A percentile compares a stretch with the other conserved stretches of the same genome.
Conservation (phyloP, 2,329 filamentous ascomycete genomes). For the Triangularia verruculosa region DNA sequence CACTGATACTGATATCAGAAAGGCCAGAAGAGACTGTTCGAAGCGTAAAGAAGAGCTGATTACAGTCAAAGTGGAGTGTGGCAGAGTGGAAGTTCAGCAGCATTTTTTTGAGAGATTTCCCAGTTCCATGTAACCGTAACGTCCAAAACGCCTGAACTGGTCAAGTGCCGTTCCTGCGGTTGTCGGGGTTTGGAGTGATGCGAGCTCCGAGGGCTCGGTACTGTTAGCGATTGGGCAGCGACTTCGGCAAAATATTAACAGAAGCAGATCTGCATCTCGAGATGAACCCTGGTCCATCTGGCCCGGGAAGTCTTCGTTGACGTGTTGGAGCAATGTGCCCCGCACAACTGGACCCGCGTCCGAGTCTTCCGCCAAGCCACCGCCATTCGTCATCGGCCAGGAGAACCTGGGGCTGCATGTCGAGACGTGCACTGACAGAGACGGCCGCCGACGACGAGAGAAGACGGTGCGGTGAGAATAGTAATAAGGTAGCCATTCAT, state of each 20-base stretch:
- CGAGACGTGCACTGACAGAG: conserved; percentile 1
- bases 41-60: neutral
- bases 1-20: neutral
- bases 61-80: neutral
- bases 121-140: conserved; percentile 3
- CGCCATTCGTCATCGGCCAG: conserved; percentile 22
- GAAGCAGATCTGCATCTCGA: neutral
- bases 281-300: conserved; percentile 3
- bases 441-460: conserved; percentile 12
- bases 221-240: conserved; percentile 7
- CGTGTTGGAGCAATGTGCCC: conserved; percentile 9
- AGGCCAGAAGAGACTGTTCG: neutral
- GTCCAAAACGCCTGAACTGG: neutral
- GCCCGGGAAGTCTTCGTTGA: conserved; percentile 30
- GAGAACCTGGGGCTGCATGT: conserved; percentile 9
- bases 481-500: too few species aligned
- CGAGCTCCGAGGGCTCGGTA: conserved; percentile 15
- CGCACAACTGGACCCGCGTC: conserved; percentile 20
- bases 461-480: neutral
- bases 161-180: conserved; percentile 3
- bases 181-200: conserved; percentile 13
- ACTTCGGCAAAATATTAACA: neutral
- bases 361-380: conserved; percentile 24
- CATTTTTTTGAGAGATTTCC: conserved; percentile 9
- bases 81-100: neutral